These are phyloP conservation scores for Cercophora samala DNA, from an alignment of 495 filamentous ascomycete genomes.

Conservation along the genomic window DNA sequence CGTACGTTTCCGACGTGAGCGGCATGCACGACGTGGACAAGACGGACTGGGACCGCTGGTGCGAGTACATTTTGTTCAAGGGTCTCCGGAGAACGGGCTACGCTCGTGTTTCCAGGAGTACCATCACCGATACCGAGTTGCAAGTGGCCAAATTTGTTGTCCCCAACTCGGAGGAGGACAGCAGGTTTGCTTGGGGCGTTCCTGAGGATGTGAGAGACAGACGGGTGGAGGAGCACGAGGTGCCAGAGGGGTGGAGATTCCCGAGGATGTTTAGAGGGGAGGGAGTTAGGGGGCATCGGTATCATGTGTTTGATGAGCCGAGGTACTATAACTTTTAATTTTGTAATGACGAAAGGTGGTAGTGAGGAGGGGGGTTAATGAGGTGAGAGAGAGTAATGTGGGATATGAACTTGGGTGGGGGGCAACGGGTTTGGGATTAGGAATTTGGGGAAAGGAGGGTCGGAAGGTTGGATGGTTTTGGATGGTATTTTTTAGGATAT, in stretches of 20 bases:
- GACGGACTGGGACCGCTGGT: constrained; percentile 96
- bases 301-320: constrained; percentile 96
- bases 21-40: constrained; percentile 96
- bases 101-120: constrained; percentile 80
- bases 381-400: neutral
- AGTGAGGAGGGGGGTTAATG: neutral
- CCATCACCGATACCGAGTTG: constrained; percentile 96
- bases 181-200: constrained; percentile 42
- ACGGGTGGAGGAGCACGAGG: constrained; percentile 58
- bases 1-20: constrained; percentile 79
- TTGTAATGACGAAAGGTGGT: too few species aligned
- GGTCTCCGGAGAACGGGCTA: constrained; percentile 82
- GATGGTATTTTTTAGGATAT: neutral
- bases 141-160: constrained; percentile 96
- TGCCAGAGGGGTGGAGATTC: constrained; percentile 76
- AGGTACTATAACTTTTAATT: constrained; percentile 56
- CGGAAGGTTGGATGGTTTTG: neutral
- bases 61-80: constrained; percentile 98
- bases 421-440: neutral
- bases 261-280: constrained; percentile 82
- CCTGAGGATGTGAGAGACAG: constrained; percentile 33
- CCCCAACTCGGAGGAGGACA: constrained; percentile 62
- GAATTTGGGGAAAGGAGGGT: neutral
- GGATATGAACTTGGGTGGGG: neutral
- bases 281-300: constrained; percentile 84